Base-by-base conservation (phyloP, 208 protist genomes). In the Wallacemonas sp. region DNA sequence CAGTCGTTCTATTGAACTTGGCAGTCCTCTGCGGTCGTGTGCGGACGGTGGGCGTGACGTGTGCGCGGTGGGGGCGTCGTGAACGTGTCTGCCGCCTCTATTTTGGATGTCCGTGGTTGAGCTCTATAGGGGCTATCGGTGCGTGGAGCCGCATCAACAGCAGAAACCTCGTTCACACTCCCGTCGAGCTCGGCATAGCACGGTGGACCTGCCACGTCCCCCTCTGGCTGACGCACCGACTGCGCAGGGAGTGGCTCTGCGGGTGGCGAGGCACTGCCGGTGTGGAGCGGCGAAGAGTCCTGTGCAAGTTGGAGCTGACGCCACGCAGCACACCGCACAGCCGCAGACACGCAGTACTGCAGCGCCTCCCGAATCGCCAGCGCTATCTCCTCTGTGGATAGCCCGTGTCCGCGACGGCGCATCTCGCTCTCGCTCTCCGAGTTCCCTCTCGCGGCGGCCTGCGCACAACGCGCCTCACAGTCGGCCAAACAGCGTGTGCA, bases 361-460 rank as follows among this genome's bases (percentile, higher is more conserved):
- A 93, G 53, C 68, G 86, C 81, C 66, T 93, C 83, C 19, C 76
- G 78, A 48, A 89, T 22, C 30, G 76, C 68, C 12, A 76, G 24
- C 17, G 76, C 76, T n/a, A 87, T 58, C 21, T 79, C 73, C 33
- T 52, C 39, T 48, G 64, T 66, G 0, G 61, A 55, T 0, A 62
- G 45, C 0, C 41, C 59, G 45, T 63, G 21, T 1, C 65, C 77
- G 19, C 75, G 72, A 1, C 15, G 64, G 34, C 54, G 19, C 15
- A 72, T 50, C 65, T 73, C 70, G 37, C 30, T 55, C 21, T 37
- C 21, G 27, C 57, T 48, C 71, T 87, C 63, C 59, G 39, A 22
- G 54, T 79, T 89, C 12, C 89, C 89, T 13, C 65, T 44, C 57
- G 78, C 41, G 10, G 81, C 80, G 5, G 80, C 89, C 30, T 65